These are phyloP conservation scores for Phalaenopsis equestris DNA, from an alignment of 106 monocot genomes.

Conservation along the genomic window DNA sequence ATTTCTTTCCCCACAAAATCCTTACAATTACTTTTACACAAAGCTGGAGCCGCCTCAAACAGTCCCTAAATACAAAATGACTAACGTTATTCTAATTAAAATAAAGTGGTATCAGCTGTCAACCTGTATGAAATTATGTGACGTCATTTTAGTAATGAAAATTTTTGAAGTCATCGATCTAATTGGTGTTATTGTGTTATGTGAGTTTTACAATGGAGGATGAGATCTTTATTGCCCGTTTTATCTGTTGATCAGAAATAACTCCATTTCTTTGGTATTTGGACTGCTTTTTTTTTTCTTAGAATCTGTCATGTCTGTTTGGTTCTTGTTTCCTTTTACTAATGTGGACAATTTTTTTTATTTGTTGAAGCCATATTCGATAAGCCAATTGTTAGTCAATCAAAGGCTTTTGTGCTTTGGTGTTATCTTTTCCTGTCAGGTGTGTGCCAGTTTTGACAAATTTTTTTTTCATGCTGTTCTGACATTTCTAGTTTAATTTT, in stretches of 20 bases:
- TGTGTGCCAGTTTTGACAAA: constrained; percentile 11
- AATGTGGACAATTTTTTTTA: constrained; percentile 6
- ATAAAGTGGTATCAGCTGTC: not conserved
- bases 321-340: not conserved
- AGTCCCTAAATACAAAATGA: not conserved
- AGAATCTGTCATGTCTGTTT: not conserved
- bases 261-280: not conserved
- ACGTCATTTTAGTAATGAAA: not conserved
- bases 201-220: not conserved
- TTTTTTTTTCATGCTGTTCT: not conserved
- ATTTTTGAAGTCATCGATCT: not conserved
- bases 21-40: too few relatives aligned
- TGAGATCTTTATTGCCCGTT: not conserved
- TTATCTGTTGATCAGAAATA: not conserved
- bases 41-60: too few relatives aligned
- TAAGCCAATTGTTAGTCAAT: constrained; percentile 80
- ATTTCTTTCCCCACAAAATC: too few relatives aligned
- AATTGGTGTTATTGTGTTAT: not conserved
- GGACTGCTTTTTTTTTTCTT: not conserved
- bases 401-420: constrained; percentile 90
- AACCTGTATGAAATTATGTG: not conserved
- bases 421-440: constrained; percentile 77
- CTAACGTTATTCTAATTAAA: not conserved
- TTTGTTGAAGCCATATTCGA: constrained; percentile 52
- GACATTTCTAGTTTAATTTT: not conserved